Evolutionary conservation across 1,139 yeast species (phyloP).

Genomic region (Taphrina betulina): DNA sequence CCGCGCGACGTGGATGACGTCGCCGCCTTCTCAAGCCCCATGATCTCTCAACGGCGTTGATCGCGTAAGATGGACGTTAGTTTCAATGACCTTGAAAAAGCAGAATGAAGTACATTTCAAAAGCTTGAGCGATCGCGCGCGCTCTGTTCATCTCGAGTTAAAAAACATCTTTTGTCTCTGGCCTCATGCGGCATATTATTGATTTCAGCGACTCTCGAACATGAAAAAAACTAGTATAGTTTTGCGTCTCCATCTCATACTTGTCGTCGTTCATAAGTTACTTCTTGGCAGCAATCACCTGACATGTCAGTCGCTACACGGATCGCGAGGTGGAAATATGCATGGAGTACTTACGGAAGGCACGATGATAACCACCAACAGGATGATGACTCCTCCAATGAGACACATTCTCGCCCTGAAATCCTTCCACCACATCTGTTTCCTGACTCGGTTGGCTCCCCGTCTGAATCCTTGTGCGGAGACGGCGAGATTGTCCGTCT

Average conservation of each 20-base stretch:
- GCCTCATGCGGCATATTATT: too few relatives aligned
- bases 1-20: constrained; percentile 56
- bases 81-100: background rate
- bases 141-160: too few relatives aligned
- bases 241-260: too few relatives aligned
- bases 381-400: constrained; percentile 73
- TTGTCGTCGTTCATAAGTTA: too few relatives aligned
- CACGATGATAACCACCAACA: constrained; percentile 80
- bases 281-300: constrained; percentile 32
- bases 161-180: too few relatives aligned
- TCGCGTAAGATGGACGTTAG: background rate
- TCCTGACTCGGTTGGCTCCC: constrained; percentile 96
- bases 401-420: constrained; percentile 94
- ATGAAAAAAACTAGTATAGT: too few relatives aligned
- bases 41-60: background rate
- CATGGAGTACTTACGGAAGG: constrained; percentile 81
- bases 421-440: constrained; percentile 99
- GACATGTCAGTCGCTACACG: background rate
- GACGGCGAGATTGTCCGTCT: constrained; percentile 83
- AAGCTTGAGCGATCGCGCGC: too few relatives aligned
- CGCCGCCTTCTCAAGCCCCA: too few relatives aligned
- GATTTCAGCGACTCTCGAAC: too few relatives aligned
- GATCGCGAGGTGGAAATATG: too few relatives aligned
- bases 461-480: constrained; percentile 95
- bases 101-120: background rate